A percentile compares a stretch with the other conserved stretches of the same genome.
These are phyloP conservation scores for Collybiopsis confluens DNA, from an alignment of 768 basidiomycete species.

Conservation along the genomic window DNA sequence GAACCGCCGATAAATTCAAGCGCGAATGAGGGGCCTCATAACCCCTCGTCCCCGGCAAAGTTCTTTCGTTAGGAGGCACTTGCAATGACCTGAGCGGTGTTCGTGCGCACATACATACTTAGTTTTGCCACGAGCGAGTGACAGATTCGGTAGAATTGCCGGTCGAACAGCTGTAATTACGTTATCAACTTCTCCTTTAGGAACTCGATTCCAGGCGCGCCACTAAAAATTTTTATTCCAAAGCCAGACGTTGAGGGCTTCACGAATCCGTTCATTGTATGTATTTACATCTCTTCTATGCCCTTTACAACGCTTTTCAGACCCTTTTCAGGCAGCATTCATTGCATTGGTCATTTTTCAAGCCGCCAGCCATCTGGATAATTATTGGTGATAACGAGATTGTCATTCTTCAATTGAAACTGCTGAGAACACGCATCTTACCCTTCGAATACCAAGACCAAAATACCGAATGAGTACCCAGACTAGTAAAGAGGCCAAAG, in stretches of 20 bases:
- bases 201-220: conserved; percentile 1
- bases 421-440: conserved; percentile 6
- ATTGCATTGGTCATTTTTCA: neutral
- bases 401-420: conserved; percentile 7
- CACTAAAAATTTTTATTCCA: neutral
- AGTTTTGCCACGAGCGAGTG: too few species aligned
- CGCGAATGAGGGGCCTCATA: too few species aligned
- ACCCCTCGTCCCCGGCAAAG: too few species aligned
- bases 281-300: too few species aligned
- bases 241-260: too few species aligned
- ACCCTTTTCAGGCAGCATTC: neutral
- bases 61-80: too few species aligned
- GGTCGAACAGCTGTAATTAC: too few species aligned
- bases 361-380: conserved; percentile 1
- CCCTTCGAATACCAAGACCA: conserved; percentile 5
- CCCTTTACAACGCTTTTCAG: neutral
- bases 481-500: neutral
- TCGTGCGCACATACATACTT: too few species aligned
- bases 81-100: too few species aligned
- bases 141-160: too few species aligned
- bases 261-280: too few species aligned
- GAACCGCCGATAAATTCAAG: too few species aligned
- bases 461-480: conserved; percentile 1
- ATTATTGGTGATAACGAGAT: conserved; percentile 8
- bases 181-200: neutral